Base-by-base conservation (phyloP, 352 stramenopile genomes). In the Phytophthora ramorum region DNA sequence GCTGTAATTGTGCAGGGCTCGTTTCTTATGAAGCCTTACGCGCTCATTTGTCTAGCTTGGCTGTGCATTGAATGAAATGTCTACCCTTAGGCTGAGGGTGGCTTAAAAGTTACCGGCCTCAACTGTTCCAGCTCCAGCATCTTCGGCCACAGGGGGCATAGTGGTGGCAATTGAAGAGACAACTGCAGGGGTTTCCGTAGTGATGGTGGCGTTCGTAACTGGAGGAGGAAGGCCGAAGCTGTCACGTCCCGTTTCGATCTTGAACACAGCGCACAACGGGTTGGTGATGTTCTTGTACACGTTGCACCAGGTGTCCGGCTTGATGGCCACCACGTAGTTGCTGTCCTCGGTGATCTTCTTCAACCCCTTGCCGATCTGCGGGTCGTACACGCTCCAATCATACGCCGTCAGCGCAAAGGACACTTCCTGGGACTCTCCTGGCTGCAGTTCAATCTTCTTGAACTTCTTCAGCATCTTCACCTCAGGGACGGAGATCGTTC, bases 381-480 rank as follows among this genome's bases (percentile, higher is more conserved):
- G 79, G n/a, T 78, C 65, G 47, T 81, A 85, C 13, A 89, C 71
- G 37, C 78, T 87, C 78, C 73, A 86, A 57, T 90, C 81, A 4
- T 74, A 66, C 7, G 24, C 58, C 17, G 73, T 74, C 13, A 91
- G 60, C 26, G 63, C 53, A 48, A 86, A 83, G 24, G 67, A 67
- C 12, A 83, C 68, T 7, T 63, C 58, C 45, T 62, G 53, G 2
- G 72, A 66, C 48, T 79, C 60, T 10, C 78, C 74, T 0, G 81
- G 59, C 19, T 71, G 28, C 30, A 95, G 62, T 3, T 79, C 55
- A 32, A 96, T 83, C 71, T 95, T 95, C 22, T 71, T 69, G 53
- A 95, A 95, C 45, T 85, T 84, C 60, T 90, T 89, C 30, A 96
- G 73, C 58, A 85, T 75, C 71, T 95, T 96, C 35, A 90, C 75